Base-by-base conservation (phyloP, 2,329 filamentous ascomycete genomes). In the Diaporthe sp. region DNA sequence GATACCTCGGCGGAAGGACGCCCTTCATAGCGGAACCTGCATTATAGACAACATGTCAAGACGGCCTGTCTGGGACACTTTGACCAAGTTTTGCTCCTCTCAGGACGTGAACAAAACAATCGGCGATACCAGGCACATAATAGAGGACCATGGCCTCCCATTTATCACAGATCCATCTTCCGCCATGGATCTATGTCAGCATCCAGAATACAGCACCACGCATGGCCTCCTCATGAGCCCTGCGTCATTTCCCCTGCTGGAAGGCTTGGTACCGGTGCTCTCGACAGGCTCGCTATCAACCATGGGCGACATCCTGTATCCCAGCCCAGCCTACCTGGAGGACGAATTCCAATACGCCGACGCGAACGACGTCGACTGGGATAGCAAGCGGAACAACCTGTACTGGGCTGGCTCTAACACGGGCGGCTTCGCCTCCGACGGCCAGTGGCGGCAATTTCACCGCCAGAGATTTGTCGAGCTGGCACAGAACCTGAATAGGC, bases 181-280 rank as follows among this genome's bases (percentile, higher is more conserved):
- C 0, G 75, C 79, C 1, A 82, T 79, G 65, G 82, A 89, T 57
- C 73, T 90, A 1, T 90, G 89, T 51, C 78, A 78, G 0, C 85
- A 90, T 61, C 82, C 85, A 0, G 85, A 88, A 37, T 88, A 88
- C 76, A 78, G 78, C 6, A 51, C 78, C 17, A 80, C 83, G 74
- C 86, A 91, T 74, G 89, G 88, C 10, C 80, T 90, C 10, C 80
- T 88, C 37, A 81, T 84, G 8, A 84, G 83, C 7, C 88, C 89
- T 0, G 80, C 84, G 1, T 85, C 86, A 0, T 84, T 89, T 28
- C 79, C 78, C 0, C 57, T 71, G 6, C 10, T 75, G 17, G 55
- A 71, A 65, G 57, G 65, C 7, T 25, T 62, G 17, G 55, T 65
- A 0, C 73, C 73, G 7, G 37, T 75, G 7, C 55, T 75, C 10